phyloP scores from a whole-genome alignment of 1,139 yeast species.

The Hyphopichia khmerensis region DNA sequence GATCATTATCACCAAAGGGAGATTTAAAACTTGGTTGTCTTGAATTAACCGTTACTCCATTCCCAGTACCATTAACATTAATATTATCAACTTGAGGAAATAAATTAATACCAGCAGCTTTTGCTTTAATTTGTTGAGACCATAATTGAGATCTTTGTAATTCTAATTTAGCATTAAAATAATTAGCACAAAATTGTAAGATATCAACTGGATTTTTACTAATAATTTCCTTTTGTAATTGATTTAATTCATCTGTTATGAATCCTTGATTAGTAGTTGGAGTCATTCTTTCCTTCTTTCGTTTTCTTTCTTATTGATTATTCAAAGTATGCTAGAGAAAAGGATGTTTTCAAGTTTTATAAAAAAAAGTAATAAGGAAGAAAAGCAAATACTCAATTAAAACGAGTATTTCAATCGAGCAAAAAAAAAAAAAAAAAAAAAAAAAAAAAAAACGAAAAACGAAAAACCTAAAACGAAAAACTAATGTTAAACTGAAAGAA shows the following conservation, averaged over 20 bases:
- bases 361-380: too few species aligned
- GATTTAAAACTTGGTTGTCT: constrained; percentile 58
- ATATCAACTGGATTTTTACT: constrained; percentile 66
- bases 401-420: too few species aligned
- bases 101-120: constrained; percentile 51
- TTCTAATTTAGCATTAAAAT: constrained; percentile 61
- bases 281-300: too few species aligned
- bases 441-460: neutral
- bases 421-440: neutral
- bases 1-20: constrained; percentile 65
- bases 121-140: constrained; percentile 52
- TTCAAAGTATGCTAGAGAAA: too few species aligned
- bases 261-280: constrained; percentile 7
- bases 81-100: constrained; percentile 42
- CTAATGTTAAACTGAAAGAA: too few species aligned
- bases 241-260: constrained; percentile 52
- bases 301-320: too few species aligned
- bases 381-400: too few species aligned
- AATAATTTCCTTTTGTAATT: constrained; percentile 60
- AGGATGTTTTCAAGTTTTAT: too few species aligned
- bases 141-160: constrained; percentile 58
- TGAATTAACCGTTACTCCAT: constrained; percentile 22
- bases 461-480: neutral
- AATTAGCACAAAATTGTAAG: constrained; percentile 72
- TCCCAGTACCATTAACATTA: constrained; percentile 22